Base-by-base conservation (phyloP, 306 rosid genomes). In the Vigna trinervia region DNA sequence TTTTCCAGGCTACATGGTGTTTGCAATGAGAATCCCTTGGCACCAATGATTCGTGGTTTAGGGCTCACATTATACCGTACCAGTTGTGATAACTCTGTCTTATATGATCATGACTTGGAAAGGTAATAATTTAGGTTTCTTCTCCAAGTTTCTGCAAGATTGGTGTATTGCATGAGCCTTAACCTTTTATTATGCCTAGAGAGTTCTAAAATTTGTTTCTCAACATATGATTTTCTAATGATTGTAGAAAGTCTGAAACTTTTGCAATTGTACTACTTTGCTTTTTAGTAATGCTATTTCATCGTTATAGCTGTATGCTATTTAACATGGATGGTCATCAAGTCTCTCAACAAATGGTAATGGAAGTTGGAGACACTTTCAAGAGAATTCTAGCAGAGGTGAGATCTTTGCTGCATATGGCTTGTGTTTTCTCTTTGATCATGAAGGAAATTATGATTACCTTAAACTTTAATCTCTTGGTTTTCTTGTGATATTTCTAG, bases 41-140 rank as follows among this genome's bases (percentile, higher is more conserved):
- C 96, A 47, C 98, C 98, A 12, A 72, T 93, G 74, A 93, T 91
- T 72, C 87, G 98, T 17, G 77, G 88, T 67, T 77, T 90, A 4
- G 98, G 94, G 63, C 90, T 89, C 46, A 80, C 91, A 9, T 78
- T 93, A 23, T 90, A 90, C 72, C 93, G 96, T 47, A 93, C 98
- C 32, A 88, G 98, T 80, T 90, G 92, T 64, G 94, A 93, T 47
- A 71, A 93, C 87, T 93, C 96, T 78, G 90, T 93, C 53, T 83
- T 93, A 78, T 93, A 93, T 83, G 98, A 93, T 84, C 98, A 93
- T 87, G 98, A 91, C 87, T 82, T 93, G 81, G 94, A 91, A 81
- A 93, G 97, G 97, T 93, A 85, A 78, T 56, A n/a, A 48, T 48
- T 45, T 51, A 39, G 57, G n/a, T 51, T 51, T 51, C 17, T 1